phyloP scores from a whole-genome alignment of 2,329 filamentous ascomycete species.

The Blumeria hordei region DNA sequence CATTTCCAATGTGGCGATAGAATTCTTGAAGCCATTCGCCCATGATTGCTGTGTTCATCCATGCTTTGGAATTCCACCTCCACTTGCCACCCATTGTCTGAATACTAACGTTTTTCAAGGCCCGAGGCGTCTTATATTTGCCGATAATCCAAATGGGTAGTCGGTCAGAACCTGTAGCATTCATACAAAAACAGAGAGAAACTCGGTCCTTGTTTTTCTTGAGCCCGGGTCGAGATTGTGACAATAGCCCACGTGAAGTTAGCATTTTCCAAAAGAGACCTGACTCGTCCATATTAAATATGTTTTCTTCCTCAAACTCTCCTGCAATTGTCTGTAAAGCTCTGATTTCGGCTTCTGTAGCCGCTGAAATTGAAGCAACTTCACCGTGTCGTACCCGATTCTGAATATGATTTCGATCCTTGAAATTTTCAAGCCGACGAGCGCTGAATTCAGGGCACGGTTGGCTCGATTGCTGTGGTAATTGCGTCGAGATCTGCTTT shows the following conservation, averaged over 20 bases:
- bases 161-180: not conserved
- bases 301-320: slow-evolving; percentile 1
- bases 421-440: not conserved
- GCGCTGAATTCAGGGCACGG: not conserved
- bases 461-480: not conserved
- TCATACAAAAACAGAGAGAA: not conserved
- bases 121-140: not conserved
- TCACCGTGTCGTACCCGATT: not conserved
- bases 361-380: not conserved
- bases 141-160: slow-evolving; percentile 1
- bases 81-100: too few relatives aligned
- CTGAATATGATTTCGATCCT: not conserved
- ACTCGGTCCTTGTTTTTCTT: not conserved
- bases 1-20: not conserved
- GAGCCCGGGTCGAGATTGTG: slow-evolving; percentile 7
- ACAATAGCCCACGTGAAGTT: slow-evolving; percentile 18
- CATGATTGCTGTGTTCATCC: slow-evolving; percentile 1
- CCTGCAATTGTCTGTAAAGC: not conserved
- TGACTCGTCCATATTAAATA: not conserved
- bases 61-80: not conserved
- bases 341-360: not conserved
- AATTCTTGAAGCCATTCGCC: not conserved
- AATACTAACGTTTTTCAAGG: not conserved
- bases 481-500: not conserved
- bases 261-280: not conserved